Evolutionary conservation across 257 asterid species (phyloP).

Genomic region (Gentiana straminea): DNA sequence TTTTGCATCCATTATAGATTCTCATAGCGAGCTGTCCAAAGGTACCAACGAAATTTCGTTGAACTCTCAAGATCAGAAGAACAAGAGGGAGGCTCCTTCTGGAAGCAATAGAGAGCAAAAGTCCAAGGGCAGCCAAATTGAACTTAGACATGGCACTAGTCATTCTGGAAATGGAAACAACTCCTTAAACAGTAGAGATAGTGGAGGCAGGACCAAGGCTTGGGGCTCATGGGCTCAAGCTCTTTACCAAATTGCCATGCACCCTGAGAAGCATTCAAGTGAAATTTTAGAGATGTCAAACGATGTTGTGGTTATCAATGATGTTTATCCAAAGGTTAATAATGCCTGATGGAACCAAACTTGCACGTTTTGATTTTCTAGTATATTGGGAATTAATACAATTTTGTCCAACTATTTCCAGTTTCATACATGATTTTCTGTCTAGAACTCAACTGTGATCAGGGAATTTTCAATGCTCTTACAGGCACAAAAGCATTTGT

Average conservation of each 20-base stretch:
- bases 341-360: too few relatives aligned
- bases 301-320: conserved; percentile 67
- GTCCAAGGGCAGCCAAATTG: conserved; percentile 25
- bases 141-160: conserved; percentile 21
- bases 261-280: conserved; percentile 48
- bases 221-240: conserved; percentile 68
- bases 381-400: too few relatives aligned
- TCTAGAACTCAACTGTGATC: too few relatives aligned
- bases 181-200: conserved; percentile 12
- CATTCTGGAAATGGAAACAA: conserved; percentile 12
- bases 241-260: conserved; percentile 65
- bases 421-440: too few relatives aligned
- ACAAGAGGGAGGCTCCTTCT: conserved; percentile 36
- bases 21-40: conserved; percentile 13
- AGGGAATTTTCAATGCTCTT: conserved; percentile 6
- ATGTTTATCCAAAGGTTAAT: conserved; percentile 86
- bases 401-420: too few relatives aligned
- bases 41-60: conserved; percentile 8
- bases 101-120: conserved; percentile 42
- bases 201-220: conserved; percentile 20
- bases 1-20: conserved; percentile 40
- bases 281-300: conserved; percentile 45
- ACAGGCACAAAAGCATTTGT: conserved; percentile 66
- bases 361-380: too few relatives aligned
- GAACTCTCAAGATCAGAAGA: conserved; percentile 27